These are phyloP conservation scores for Verticillium albo-atrum DNA, from an alignment of 2,329 filamentous ascomycete genomes.

Conservation along the genomic window DNA sequence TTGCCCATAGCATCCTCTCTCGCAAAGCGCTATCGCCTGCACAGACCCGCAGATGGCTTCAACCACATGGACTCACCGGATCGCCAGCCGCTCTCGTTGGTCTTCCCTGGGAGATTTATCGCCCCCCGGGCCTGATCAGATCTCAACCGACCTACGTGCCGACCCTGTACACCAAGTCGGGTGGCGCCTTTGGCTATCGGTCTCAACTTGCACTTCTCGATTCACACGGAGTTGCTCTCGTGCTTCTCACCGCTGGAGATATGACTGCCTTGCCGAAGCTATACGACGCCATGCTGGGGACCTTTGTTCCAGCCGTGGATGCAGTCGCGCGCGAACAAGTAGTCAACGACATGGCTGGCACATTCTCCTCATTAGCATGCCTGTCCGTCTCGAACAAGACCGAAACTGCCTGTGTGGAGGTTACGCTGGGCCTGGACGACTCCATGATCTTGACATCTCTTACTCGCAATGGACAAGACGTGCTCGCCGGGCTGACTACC, in stretches of 20 bases:
- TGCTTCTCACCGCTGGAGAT: slow-evolving; percentile 25
- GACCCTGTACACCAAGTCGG: slow-evolving; percentile 28
- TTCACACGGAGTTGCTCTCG: slow-evolving; percentile 26
- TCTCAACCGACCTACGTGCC: slow-evolving; percentile 21
- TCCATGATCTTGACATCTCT: too few species aligned
- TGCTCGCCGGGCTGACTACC: too few species aligned
- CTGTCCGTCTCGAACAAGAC: too few species aligned
- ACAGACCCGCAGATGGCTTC: slow-evolving; percentile 26
- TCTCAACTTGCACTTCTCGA: slow-evolving; percentile 29
- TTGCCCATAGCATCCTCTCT: slow-evolving; percentile 23
- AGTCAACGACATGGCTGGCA: slow-evolving; percentile 11
- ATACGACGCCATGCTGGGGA: slow-evolving; percentile 21
- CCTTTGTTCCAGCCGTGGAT: slow-evolving; percentile 22
- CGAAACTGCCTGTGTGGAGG: too few species aligned
- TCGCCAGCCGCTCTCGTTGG: slow-evolving; percentile 24
- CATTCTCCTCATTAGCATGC: slow-evolving; percentile 6
- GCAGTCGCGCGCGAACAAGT: slow-evolving; percentile 20
- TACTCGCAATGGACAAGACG: too few species aligned
- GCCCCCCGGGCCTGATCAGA: slow-evolving; percentile 17
- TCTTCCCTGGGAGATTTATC: slow-evolving; percentile 32
- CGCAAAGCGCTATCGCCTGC: slow-evolving; percentile 17
- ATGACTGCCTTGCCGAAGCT: slow-evolving; percentile 20
- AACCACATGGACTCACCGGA: slow-evolving; percentile 25
- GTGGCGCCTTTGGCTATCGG: slow-evolving; percentile 26
- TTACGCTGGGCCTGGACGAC: too few species aligned